Conservation (phyloP, 306 rosid genomes). For the Cicer pinnatifidum region DNA sequence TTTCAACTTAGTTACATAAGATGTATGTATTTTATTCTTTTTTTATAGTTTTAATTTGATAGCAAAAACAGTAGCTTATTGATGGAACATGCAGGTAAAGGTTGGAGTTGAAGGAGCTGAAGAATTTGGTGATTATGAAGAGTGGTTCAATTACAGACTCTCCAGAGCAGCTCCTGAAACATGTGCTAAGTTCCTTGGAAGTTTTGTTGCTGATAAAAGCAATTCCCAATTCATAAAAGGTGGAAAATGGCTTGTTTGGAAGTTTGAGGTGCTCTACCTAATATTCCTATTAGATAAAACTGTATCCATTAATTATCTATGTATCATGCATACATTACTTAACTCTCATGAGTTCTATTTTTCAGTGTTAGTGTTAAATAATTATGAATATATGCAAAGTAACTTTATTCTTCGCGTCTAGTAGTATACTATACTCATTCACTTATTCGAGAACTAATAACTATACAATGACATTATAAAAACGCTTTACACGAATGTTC, state of each 20-base stretch:
- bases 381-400: too few species aligned
- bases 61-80: conserved; percentile 21
- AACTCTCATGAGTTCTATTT: conserved; percentile 5
- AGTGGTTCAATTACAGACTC: conserved; percentile 92
- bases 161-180: conserved; percentile 99
- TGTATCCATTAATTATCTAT: conserved; percentile 28
- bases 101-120: conserved; percentile 78
- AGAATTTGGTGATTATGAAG: conserved; percentile 82
- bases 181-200: conserved; percentile 90
- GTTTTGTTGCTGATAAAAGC: conserved; percentile 77
- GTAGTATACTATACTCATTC: not conserved
- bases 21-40: not conserved
- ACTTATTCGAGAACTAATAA: not conserved
- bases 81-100: conserved; percentile 70
- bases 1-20: not conserved
- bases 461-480: not conserved
- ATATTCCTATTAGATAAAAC: conserved; percentile 30
- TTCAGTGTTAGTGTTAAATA: conserved; percentile 1
- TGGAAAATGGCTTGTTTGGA: conserved; percentile 99
- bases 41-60: conserved; percentile 19
- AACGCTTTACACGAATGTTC: not conserved
- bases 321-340: conserved; percentile 23
- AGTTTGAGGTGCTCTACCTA: conserved; percentile 76
- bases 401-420: too few species aligned
- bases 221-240: conserved; percentile 72